Conservation (phyloP, 176 grass and related monocot genomes). For the Neostapfia colusana region DNA sequence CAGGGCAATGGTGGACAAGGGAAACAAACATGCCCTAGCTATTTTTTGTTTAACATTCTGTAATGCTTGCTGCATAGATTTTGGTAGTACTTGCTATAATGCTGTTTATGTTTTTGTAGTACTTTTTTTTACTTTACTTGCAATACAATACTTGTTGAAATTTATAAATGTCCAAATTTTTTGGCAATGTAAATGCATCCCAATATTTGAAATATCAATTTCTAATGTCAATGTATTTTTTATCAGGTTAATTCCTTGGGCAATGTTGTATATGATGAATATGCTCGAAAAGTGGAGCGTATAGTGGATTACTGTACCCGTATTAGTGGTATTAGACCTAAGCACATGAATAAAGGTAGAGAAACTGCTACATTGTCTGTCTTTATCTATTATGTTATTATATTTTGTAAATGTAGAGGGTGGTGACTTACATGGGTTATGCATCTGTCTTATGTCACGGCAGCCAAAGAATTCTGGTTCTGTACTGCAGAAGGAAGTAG, state of each 20-base stretch:
- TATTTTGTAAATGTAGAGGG: constrained; percentile 20
- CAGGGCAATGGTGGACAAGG: not conserved
- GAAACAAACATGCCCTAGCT: not conserved
- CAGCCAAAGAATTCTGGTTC: constrained; percentile 83
- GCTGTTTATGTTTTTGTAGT: too few species aligned
- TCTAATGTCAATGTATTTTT: constrained; percentile 25
- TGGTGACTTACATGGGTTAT: constrained; percentile 25
- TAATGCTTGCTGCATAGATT: not conserved
- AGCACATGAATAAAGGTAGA: constrained; percentile 85
- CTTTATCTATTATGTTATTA: not conserved
- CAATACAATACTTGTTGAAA: not conserved
- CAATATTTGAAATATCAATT: constrained; percentile 11
- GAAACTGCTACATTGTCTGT: not conserved
- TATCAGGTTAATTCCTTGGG: constrained; percentile 81
- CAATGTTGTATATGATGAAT: constrained; percentile 77
- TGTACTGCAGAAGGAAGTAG: constrained; percentile 63
- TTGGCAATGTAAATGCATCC: not conserved
- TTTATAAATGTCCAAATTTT: not conserved
- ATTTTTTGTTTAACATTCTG: not conserved
- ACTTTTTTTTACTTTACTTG: too few species aligned
- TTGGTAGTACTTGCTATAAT: not conserved
- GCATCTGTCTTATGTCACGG: constrained; percentile 36
- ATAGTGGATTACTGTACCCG: constrained; percentile 77
- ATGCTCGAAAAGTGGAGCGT: constrained; percentile 63
- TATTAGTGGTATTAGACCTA: constrained; percentile 89